Evolutionary conservation across 768 basidiomycete species (phyloP).

Genomic region (Phanerochaete sordida): DNA sequence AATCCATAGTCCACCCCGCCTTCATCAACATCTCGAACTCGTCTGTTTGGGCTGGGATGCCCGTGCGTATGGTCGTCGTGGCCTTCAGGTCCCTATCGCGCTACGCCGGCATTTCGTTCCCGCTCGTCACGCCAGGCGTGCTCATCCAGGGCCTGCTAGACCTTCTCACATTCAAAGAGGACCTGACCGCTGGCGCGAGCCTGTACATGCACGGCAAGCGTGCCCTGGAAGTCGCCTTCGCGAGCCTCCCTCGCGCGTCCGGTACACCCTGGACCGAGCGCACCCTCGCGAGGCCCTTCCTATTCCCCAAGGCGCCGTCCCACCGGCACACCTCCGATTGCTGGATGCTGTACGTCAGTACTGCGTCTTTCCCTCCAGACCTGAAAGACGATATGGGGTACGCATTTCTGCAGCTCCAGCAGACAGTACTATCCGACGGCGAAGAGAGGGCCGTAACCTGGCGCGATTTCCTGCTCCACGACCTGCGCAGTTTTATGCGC

Average conservation of each 20-base stretch:
- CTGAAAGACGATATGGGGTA: no score
- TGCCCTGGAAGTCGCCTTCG: conserved; percentile 10
- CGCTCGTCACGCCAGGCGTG: conserved; percentile 26
- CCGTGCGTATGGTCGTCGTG: neutral
- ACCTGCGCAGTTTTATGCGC: conserved; percentile 18
- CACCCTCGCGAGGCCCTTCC: conserved; percentile 13
- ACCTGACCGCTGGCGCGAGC: no score
- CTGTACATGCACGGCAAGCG: neutral
- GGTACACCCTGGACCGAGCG: conserved; percentile 19
- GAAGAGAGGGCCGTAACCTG: neutral
- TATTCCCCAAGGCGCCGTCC: neutral
- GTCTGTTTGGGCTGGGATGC: neutral
- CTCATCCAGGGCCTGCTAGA: conserved; percentile 22
- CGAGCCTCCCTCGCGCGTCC: conserved; percentile 11
- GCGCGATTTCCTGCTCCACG: neutral
- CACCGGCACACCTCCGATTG: no score
- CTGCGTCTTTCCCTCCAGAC: no score
- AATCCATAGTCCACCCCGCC: conserved; percentile 23
- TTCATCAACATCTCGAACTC: conserved; percentile 15
- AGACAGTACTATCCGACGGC: no score
- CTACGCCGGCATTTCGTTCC: conserved; percentile 17
- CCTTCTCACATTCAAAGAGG: neutral
- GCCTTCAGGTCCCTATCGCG: neutral
- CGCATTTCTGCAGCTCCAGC: neutral
- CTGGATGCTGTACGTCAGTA: neutral